phyloP scores from a whole-genome alignment of 179 eudicot species.

The Beta lomatogona region DNA sequence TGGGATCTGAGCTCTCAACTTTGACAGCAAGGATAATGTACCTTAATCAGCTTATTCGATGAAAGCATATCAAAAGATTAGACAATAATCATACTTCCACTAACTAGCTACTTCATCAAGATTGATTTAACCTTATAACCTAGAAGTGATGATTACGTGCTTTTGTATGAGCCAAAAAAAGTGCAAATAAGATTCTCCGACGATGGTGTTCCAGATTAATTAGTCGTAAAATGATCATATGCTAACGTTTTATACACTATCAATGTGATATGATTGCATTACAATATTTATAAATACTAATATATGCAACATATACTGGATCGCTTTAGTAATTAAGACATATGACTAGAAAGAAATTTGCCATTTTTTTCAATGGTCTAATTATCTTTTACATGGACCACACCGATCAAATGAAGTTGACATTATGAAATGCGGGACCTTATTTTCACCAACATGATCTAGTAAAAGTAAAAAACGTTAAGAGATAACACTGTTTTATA shows the following conservation, averaged over 20 bases:
- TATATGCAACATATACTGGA: too few relatives aligned
- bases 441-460: slow-evolving; percentile 2
- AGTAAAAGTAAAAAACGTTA: neutral
- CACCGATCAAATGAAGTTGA: slow-evolving; percentile 5
- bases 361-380: neutral
- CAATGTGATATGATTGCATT: slow-evolving; percentile 14
- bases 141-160: neutral
- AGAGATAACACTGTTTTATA: neutral
- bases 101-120: slow-evolving; percentile 4
- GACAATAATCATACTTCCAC: slow-evolving; percentile 12
- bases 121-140: neutral
- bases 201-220: neutral
- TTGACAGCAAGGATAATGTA: neutral
- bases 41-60: neutral
- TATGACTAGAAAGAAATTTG: neutral
- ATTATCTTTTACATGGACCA: slow-evolving; percentile 13
- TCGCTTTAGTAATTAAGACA: too few relatives aligned
- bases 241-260: slow-evolving; percentile 9
- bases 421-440: neutral
- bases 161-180: neutral
- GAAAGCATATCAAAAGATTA: neutral
- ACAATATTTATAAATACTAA: neutral
- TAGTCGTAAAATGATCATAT: neutral
- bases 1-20: neutral
- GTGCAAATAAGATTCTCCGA: slow-evolving; percentile 9